phyloP scores from a whole-genome alignment of 139 green algal genomes.

The Coelastrella sp. region DNA sequence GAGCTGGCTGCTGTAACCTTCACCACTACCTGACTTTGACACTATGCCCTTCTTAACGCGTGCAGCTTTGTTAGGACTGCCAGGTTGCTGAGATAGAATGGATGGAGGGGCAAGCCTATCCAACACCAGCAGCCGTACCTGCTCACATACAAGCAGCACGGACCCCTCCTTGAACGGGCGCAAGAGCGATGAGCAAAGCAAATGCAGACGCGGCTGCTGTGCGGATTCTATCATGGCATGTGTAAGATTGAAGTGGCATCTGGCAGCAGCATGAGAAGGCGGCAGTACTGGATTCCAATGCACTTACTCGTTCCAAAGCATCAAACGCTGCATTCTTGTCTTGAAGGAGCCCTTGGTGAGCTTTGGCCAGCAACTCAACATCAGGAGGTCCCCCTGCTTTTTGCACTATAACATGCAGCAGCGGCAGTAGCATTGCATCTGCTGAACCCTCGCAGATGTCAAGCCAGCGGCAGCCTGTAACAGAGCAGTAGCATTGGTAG shows the following conservation, averaged over 20 bases:
- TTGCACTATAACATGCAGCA: background rate
- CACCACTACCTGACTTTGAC: too few relatives aligned
- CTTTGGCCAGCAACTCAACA: background rate
- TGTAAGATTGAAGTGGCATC: too few relatives aligned
- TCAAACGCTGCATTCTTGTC: constrained; percentile 40
- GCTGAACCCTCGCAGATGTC: constrained; percentile 26
- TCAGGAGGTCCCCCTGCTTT: background rate
- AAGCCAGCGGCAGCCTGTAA: constrained; percentile 35
- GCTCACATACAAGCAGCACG: background rate
- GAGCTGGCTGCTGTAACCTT: background rate
- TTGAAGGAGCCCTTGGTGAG: background rate
- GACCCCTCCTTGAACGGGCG: too few relatives aligned
- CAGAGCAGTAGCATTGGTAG: background rate
- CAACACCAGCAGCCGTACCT: background rate
- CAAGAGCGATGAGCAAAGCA: too few relatives aligned
- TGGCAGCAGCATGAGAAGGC: too few relatives aligned
- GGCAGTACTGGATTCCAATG: background rate
- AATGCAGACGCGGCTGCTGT: too few relatives aligned
- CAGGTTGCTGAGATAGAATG: background rate
- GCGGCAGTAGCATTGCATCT: constrained; percentile 24
- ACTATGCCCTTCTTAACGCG: background rate
- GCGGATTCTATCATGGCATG: too few relatives aligned
- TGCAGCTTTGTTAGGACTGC: background rate
- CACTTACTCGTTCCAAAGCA: constrained; percentile 18
- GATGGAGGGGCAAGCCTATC: background rate